Percentiles rank a stretch among this genome's conserved stretches.
phyloP scores from a whole-genome alignment of 2,329 filamentous ascomycete species.

The Fusarium sp. region DNA sequence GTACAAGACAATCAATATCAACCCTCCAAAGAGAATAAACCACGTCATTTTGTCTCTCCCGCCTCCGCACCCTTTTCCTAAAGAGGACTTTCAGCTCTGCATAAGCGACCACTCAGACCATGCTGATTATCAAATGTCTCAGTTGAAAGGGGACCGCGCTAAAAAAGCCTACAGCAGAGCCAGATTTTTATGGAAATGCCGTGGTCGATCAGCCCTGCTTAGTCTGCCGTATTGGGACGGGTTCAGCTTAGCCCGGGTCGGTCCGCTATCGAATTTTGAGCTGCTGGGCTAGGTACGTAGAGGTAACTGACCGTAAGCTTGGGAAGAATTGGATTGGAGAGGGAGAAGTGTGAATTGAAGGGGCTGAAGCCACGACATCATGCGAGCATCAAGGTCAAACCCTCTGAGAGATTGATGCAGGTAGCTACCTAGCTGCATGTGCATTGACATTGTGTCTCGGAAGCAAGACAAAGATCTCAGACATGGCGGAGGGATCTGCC shows the following conservation, averaged over 20 bases:
- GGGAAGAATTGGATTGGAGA: background rate
- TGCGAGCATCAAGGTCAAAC: background rate
- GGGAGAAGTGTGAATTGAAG: background rate
- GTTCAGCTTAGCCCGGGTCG: conserved; percentile 1
- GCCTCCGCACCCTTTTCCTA: conserved; percentile 6
- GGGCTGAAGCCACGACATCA: background rate
- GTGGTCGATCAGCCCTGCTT: background rate
- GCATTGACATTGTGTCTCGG: background rate
- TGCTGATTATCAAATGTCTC: conserved; percentile 20
- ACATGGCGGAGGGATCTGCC: background rate
- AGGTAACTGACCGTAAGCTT: no score
- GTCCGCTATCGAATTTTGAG: background rate
- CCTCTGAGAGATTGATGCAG: background rate
- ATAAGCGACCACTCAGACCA: background rate
- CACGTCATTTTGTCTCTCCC: conserved; percentile 25
- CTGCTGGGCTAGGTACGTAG: background rate
- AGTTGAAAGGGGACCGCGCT: conserved; percentile 1
- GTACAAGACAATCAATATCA: background rate
- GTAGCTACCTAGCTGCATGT: background rate
- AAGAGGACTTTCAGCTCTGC: conserved; percentile 30
- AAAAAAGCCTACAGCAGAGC: background rate
- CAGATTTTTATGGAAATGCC: background rate
- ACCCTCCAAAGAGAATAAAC: background rate
- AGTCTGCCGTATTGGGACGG: background rate
- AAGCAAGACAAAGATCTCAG: background rate